phyloP scores from a whole-genome alignment of 495 filamentous ascomycete genomes.

The Aspergillus mulundensis region DNA sequence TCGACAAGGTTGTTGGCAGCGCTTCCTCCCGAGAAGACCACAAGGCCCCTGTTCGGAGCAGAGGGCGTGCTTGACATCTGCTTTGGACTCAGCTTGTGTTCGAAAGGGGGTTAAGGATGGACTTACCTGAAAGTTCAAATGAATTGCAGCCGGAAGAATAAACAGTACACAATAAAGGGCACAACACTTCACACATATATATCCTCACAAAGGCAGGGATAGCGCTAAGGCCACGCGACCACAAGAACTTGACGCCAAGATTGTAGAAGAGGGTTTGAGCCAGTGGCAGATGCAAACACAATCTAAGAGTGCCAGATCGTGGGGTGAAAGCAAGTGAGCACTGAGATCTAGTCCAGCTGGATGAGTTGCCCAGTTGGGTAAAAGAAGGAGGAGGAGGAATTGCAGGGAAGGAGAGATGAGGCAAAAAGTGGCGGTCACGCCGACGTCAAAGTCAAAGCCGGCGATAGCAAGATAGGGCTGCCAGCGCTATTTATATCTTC shows the following conservation, averaged over 20 bases:
- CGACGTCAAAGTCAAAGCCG: not conserved
- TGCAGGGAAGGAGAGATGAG: not conserved
- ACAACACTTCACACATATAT: not conserved
- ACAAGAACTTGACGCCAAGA: not conserved
- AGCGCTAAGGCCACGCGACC: not conserved
- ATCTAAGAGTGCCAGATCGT: not conserved
- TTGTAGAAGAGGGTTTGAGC: not conserved
- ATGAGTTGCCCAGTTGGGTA: not conserved
- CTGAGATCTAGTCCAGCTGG: not conserved
- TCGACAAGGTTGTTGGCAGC: slow-evolving; percentile 93
- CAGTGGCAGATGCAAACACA: too few relatives aligned
- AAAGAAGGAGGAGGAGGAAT: not conserved
- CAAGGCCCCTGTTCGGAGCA: slow-evolving; percentile 54
- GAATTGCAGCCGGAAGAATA: not conserved
- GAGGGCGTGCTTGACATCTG: slow-evolving; percentile 13
- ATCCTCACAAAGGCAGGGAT: not conserved
- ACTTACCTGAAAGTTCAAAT: not conserved
- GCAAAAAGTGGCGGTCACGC: slow-evolving; percentile 1
- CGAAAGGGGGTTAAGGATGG: not conserved
- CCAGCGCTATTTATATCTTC: not conserved
- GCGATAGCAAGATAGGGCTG: not conserved
- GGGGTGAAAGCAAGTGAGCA: not conserved
- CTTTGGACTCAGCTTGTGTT: not conserved
- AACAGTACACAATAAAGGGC: not conserved
- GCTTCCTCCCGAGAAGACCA: slow-evolving; percentile 84